Percentiles rank a stretch among this genome's conserved stretches.
phyloP scores from a whole-genome alignment of 495 filamentous ascomycete genomes.

The Xanthoparmelia taractica region DNA sequence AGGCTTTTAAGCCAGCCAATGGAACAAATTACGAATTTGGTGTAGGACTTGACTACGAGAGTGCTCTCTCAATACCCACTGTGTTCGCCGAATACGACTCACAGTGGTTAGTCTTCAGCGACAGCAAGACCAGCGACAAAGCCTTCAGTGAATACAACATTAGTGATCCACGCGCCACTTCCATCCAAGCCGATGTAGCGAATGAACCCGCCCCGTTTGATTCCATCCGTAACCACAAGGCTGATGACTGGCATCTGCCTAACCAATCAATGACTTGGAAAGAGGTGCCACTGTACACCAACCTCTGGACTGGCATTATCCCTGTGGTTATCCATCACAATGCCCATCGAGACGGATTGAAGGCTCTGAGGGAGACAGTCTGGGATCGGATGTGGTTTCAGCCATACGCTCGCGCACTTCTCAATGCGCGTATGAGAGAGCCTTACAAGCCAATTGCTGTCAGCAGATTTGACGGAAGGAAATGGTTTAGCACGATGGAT shows the following conservation, averaged over 20 bases:
- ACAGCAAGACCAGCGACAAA: conserved; percentile 4
- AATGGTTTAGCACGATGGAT: conserved; percentile 8
- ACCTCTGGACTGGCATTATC: conserved; percentile 17
- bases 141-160: conserved; percentile 9
- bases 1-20: background rate
- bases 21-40: conserved; percentile 16
- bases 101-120: conserved; percentile 15
- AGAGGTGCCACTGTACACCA: conserved; percentile 14
- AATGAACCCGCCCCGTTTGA: conserved; percentile 3
- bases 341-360: conserved; percentile 11
- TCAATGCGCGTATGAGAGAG: conserved; percentile 4
- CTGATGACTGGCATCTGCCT: background rate
- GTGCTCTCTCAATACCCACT: conserved; percentile 11
- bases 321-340: conserved; percentile 18
- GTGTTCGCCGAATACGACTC: conserved; percentile 16
- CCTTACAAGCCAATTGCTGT: conserved; percentile 3
- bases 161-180: background rate
- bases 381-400: conserved; percentile 18
- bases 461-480: background rate
- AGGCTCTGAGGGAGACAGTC: conserved; percentile 13
- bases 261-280: conserved; percentile 9
- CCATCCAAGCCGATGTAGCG: conserved; percentile 11
- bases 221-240: background rate
- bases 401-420: conserved; percentile 8
- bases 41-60: conserved; percentile 17